Evolutionary conservation across 2,329 filamentous ascomycete genomes (phyloP).

Genomic region (Cladobotryum protrusum): DNA sequence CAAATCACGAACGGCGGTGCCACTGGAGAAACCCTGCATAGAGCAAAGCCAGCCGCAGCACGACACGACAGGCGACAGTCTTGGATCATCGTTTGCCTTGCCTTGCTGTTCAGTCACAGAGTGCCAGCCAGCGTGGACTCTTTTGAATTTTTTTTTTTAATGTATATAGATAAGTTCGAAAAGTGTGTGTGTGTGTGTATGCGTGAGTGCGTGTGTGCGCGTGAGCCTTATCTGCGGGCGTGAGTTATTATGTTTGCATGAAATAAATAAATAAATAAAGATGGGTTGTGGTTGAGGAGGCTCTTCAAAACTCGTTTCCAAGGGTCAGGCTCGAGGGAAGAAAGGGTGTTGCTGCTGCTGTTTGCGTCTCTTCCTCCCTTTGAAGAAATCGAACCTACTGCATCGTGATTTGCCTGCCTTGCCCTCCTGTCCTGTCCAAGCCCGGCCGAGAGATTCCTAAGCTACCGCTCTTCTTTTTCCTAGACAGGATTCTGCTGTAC

Average conservation of each 20-base stretch:
- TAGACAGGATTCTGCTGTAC: no score
- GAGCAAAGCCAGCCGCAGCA: conserved; percentile 13
- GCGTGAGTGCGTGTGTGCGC: neutral
- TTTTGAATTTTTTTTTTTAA: neutral
- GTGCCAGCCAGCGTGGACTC: conserved; percentile 11
- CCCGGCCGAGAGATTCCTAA: no score
- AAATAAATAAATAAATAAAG: no score
- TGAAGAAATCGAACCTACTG: neutral
- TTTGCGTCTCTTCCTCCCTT: neutral
- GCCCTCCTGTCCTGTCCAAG: no score
- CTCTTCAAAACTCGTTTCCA: neutral
- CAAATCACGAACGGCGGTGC: conserved; percentile 10
- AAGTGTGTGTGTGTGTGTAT: conserved; percentile 3
- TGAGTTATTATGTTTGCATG: neutral
- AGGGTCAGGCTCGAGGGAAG: neutral
- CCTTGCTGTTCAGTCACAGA: neutral
- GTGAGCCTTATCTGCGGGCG: neutral
- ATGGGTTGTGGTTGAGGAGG: neutral
- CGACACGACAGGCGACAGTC: conserved; percentile 15
- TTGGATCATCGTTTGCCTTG: conserved; percentile 18
- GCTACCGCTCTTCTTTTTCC: no score
- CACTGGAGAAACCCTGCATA: conserved; percentile 25
- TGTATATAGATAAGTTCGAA: conserved; percentile 1
- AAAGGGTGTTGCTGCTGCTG: neutral
- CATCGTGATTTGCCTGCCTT: neutral